phyloP scores from a whole-genome alignment of 1,284 basidiomycete species.

The Malassezia furfur region DNA sequence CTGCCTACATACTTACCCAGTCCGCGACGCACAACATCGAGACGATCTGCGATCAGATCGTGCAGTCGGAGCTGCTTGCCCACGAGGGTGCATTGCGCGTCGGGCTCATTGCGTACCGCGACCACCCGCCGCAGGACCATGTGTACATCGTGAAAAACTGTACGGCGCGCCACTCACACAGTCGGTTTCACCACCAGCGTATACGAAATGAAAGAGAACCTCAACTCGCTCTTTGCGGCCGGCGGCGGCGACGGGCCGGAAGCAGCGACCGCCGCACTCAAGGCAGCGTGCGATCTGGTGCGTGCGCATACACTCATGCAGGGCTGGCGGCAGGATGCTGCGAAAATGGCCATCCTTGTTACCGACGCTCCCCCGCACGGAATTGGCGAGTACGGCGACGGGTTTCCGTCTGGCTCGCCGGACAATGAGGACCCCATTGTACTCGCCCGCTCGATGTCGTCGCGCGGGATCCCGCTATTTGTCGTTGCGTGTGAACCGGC shows the following conservation, averaged over 20 bases:
- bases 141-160: conserved; percentile 65
- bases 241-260: conserved; percentile 95
- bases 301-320: conserved; percentile 42
- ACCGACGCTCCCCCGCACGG: conserved; percentile 95
- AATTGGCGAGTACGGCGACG: conserved; percentile 62
- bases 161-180: conserved; percentile 38
- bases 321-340: conserved; percentile 80
- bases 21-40: conserved; percentile 92
- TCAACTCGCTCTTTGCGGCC: conserved; percentile 76
- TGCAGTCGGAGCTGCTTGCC: conserved; percentile 82
- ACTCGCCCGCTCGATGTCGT: conserved; percentile 78
- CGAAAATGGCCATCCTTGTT: conserved; percentile 72
- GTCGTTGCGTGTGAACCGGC: conserved; percentile 92
- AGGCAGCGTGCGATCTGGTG: conserved; percentile 54
- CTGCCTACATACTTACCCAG: background rate
- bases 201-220: conserved; percentile 70
- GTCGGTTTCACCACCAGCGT: conserved; percentile 91
- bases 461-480: conserved; percentile 55
- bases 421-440: conserved; percentile 73
- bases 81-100: conserved; percentile 65
- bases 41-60: conserved; percentile 87
- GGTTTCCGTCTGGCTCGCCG: conserved; percentile 52
- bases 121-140: conserved; percentile 45
- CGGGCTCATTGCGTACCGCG: conserved; percentile 57
- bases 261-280: conserved; percentile 87